Evolutionary conservation across 2,329 filamentous ascomycete species (phyloP).

Genomic region (Volutella citrinella): DNA sequence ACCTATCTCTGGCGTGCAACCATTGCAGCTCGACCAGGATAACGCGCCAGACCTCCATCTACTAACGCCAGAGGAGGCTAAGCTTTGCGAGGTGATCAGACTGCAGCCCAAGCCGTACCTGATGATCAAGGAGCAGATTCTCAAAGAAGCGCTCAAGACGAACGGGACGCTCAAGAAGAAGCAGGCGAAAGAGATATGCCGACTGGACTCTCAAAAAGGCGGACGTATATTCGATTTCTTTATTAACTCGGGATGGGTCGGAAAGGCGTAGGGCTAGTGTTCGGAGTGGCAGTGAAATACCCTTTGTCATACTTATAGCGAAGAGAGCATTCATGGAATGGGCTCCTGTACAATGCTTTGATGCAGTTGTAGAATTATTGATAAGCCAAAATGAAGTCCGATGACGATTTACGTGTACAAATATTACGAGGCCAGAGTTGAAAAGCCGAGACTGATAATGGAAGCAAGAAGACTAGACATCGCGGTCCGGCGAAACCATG

Average conservation of each 20-base stretch:
- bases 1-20: slow-evolving; percentile 58
- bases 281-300: slow-evolving; percentile 20
- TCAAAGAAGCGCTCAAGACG: slow-evolving; percentile 85
- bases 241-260: slow-evolving; percentile 88
- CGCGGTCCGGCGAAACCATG: too few relatives aligned
- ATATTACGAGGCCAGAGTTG: too few relatives aligned
- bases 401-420: too few relatives aligned
- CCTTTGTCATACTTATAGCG: too few relatives aligned
- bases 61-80: slow-evolving; percentile 76
- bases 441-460: too few relatives aligned
- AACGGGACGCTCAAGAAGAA: slow-evolving; percentile 93
- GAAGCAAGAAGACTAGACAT: too few relatives aligned
- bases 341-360: too few relatives aligned
- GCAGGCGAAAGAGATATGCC: slow-evolving; percentile 80
- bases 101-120: slow-evolving; percentile 93
- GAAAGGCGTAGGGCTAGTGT: slow-evolving; percentile 60
- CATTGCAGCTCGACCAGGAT: slow-evolving; percentile 69
- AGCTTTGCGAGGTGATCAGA: slow-evolving; percentile 80
- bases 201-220: slow-evolving; percentile 81
- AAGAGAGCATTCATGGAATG: too few relatives aligned
- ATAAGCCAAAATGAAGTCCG: too few relatives aligned
- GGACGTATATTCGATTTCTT: slow-evolving; percentile 92
- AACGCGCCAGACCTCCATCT: slow-evolving; percentile 81
- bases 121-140: slow-evolving; percentile 88
- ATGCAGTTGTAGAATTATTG: too few relatives aligned